phyloP scores from a whole-genome alignment of 1,284 basidiomycete genomes.

The Ustilago vetiveriae region DNA sequence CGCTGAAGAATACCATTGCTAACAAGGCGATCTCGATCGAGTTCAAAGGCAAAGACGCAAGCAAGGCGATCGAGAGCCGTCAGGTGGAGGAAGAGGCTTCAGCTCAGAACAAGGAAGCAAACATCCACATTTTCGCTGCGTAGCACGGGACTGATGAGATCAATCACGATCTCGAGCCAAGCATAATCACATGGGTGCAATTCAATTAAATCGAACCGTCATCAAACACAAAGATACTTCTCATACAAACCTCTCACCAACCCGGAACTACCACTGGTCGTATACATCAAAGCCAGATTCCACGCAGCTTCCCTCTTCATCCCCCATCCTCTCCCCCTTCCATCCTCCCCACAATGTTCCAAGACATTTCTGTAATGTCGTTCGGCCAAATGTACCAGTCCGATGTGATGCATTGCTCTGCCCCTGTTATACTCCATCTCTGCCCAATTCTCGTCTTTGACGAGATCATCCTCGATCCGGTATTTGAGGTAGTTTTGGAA shows the following conservation, averaged over 20 bases:
- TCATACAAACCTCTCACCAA: conserved; percentile 38
- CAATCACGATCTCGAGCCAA: too few relatives aligned
- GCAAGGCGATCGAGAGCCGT: not conserved
- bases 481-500: conserved; percentile 65
- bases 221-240: conserved; percentile 35
- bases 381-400: conserved; percentile 56
- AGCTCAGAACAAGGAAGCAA: too few relatives aligned
- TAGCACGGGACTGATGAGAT: too few relatives aligned
- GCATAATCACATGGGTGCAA: too few relatives aligned
- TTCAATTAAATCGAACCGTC: too few relatives aligned
- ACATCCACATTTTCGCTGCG: too few relatives aligned
- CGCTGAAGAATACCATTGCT: conserved; percentile 14
- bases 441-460: conserved; percentile 64
- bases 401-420: conserved; percentile 84
- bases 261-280: conserved; percentile 36
- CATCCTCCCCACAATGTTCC: not conserved
- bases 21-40: too few relatives aligned
- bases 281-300: conserved; percentile 59
- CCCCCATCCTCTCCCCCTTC: not conserved
- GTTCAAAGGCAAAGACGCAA: not conserved
- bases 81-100: not conserved
- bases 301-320: conserved; percentile 59
- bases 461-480: conserved; percentile 74
- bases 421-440: conserved; percentile 91
- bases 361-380: conserved; percentile 55